phyloP scores from a whole-genome alignment of 306 rosid genomes.

The Pyrus bretschneideri region DNA sequence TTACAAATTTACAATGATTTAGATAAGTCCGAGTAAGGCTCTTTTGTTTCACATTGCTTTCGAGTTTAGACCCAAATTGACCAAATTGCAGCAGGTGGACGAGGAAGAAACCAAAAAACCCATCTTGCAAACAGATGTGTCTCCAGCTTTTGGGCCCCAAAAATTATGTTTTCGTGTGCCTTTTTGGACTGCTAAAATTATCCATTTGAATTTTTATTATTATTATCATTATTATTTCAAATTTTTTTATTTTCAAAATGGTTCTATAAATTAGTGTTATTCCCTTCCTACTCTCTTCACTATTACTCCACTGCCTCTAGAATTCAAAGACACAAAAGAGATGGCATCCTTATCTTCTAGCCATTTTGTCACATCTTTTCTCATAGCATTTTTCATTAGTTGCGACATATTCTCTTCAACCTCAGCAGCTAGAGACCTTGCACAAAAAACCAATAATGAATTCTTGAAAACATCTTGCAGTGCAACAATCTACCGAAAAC shows the following conservation, averaged over 20 bases:
- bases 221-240: no score
- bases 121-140: not conserved
- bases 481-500: constrained; percentile 54
- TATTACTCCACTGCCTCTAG: not conserved
- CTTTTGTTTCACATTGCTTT: no score
- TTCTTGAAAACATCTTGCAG: constrained; percentile 69
- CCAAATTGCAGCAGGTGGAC: not conserved
- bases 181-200: not conserved
- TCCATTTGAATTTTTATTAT: not conserved
- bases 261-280: constrained; percentile 10
- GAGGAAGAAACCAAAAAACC: not conserved
- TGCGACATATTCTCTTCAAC: not conserved
- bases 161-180: not conserved
- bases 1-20: no score
- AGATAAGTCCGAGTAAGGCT: no score
- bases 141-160: not conserved
- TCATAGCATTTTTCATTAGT: not conserved
- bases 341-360: constrained; percentile 13
- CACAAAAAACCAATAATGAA: constrained; percentile 23
- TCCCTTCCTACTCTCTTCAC: constrained; percentile 11
- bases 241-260: not conserved
- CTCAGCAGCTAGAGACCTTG: constrained; percentile 11
- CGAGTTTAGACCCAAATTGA: not conserved
- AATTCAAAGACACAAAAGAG: not conserved
- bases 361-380: constrained; percentile 11